Percentiles rank a stretch among this genome's conserved stretches.
These are phyloP conservation scores for Xanthoconium stramineum DNA, from an alignment of 768 basidiomycete genomes.

Conservation along the genomic window DNA sequence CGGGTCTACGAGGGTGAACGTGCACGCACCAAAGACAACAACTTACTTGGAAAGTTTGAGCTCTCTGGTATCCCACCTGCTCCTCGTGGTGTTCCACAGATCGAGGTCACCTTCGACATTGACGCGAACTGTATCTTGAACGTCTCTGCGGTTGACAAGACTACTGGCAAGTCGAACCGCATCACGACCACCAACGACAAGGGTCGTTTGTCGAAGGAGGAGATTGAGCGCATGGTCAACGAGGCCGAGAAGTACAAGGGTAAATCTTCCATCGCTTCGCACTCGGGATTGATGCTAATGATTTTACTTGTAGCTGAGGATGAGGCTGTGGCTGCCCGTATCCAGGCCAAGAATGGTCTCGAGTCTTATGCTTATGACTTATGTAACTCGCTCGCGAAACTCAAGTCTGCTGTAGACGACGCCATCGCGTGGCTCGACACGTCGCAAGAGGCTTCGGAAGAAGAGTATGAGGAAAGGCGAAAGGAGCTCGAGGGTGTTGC, in stretches of 20 bases:
- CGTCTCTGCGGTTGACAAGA: slow-evolving; percentile 94
- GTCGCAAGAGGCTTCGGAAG: slow-evolving; percentile 88
- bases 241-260: slow-evolving; percentile 94
- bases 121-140: slow-evolving; percentile 96
- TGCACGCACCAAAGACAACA: slow-evolving; percentile 98
- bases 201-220: slow-evolving; percentile 94
- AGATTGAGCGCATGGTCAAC: slow-evolving; percentile 95
- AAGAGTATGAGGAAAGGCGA: slow-evolving; percentile 90
- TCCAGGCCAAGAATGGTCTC: slow-evolving; percentile 84
- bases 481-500: slow-evolving; percentile 89
- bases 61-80: slow-evolving; percentile 95
- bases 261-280: slow-evolving; percentile 27
- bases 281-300: neutral
- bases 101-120: slow-evolving; percentile 98
- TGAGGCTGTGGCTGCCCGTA: slow-evolving; percentile 80
- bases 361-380: slow-evolving; percentile 97
- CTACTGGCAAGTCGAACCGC: slow-evolving; percentile 92
- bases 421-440: slow-evolving; percentile 81
- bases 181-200: slow-evolving; percentile 97
- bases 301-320: slow-evolving; percentile 59
- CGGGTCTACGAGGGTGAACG: slow-evolving; percentile 99
- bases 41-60: slow-evolving; percentile 97
- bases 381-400: slow-evolving; percentile 81
- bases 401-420: slow-evolving; percentile 78
- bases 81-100: slow-evolving; percentile 95